A percentile compares a stretch with the other conserved stretches of the same genome.
Conservation (phyloP, 257 asterid species). For the Mentha longifolia region DNA sequence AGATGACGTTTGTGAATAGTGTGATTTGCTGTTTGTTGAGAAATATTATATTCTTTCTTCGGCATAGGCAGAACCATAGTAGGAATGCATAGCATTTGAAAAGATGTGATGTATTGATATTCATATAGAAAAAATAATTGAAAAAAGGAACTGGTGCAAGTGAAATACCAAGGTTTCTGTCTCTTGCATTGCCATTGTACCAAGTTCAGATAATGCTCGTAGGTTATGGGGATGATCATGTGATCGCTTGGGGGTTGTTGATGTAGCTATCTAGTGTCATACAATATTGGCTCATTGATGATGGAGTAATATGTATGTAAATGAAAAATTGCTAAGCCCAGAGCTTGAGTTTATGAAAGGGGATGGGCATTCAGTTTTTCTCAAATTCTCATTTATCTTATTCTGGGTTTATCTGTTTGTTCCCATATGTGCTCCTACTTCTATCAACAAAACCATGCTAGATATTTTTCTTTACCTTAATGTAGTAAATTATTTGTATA, state of each 20-base stretch:
- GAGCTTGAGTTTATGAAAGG: conserved; percentile 21
- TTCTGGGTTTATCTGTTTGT: neutral
- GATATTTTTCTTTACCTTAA: too few species aligned
- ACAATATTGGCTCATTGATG: conserved; percentile 6
- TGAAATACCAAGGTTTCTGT: neutral
- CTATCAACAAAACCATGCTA: too few species aligned
- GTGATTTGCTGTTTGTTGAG: neutral
- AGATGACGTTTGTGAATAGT: neutral
- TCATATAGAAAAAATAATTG: conserved; percentile 4
- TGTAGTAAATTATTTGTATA: too few species aligned
- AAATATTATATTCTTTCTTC: conserved; percentile 8
- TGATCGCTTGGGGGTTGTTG: neutral
- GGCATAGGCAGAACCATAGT: neutral
- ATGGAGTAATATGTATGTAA: conserved; percentile 1
- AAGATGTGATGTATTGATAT: neutral
- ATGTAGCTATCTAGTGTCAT: neutral
- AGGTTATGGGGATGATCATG: neutral
- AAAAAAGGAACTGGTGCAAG: neutral
- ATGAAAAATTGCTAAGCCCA: conserved; percentile 2
- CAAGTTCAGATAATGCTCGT: neutral
- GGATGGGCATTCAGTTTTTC: conserved; percentile 7
- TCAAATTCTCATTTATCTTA: conserved; percentile 5
- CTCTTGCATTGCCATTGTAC: neutral
- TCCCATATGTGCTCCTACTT: too few species aligned
- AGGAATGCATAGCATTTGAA: neutral